Conservation (phyloP, 257 asterid species). For the Verbena officinalis region DNA sequence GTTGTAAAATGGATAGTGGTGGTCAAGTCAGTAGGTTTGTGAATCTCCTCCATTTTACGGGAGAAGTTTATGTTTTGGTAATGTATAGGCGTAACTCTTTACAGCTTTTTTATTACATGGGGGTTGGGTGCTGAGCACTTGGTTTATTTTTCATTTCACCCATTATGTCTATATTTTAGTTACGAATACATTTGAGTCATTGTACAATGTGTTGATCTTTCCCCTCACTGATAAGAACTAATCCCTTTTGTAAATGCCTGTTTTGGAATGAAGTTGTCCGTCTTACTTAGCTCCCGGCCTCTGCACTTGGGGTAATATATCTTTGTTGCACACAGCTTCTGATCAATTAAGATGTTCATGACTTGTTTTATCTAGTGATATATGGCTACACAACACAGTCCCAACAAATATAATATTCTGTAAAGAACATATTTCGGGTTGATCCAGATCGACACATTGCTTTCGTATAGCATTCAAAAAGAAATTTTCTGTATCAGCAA, state of each 20-base stretch:
- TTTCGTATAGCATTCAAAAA: not conserved
- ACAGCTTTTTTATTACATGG: not conserved
- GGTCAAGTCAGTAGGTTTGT: not conserved
- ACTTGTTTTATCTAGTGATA: not conserved
- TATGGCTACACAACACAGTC: not conserved
- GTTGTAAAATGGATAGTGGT: slow-evolving; percentile 2
- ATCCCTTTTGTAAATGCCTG: not conserved
- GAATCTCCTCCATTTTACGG: not conserved
- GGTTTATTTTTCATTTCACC: slow-evolving; percentile 2
- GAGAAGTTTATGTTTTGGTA: not conserved
- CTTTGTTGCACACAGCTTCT: not conserved
- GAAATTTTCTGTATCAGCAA: not conserved
- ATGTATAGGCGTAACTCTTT: slow-evolving; percentile 10
- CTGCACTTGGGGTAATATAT: not conserved
- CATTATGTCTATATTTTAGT: not conserved
- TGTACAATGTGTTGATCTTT: not conserved
- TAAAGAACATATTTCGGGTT: not conserved
- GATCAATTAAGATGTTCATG: not conserved
- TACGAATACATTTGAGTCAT: not conserved
- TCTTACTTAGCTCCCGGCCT: slow-evolving; percentile 1
- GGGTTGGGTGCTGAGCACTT: not conserved
- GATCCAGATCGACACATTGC: not conserved
- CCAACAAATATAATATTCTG: not conserved
- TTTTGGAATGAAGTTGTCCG: not conserved
- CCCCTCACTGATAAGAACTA: not conserved